These are phyloP conservation scores for Tricladium varicosporioides DNA, from an alignment of 2,329 filamentous ascomycete genomes.

Conservation along the genomic window DNA sequence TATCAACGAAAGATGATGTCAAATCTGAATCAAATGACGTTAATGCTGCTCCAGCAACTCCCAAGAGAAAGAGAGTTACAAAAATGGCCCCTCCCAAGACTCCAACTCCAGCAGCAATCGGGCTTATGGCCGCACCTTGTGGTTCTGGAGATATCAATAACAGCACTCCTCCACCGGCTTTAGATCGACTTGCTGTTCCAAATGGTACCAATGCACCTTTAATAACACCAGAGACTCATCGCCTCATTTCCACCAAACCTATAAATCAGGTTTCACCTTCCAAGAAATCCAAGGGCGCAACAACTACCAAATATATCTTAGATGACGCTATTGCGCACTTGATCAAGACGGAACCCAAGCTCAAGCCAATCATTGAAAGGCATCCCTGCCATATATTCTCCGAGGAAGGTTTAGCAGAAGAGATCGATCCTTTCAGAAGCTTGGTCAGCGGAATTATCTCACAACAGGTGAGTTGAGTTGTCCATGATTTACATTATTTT, in stretches of 20 bases:
- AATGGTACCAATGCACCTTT: constrained; percentile 67
- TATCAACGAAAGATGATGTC: constrained; percentile 16
- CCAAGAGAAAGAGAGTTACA: constrained; percentile 26
- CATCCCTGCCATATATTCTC: constrained; percentile 79
- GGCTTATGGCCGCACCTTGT: constrained; percentile 44
- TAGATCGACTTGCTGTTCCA: constrained; percentile 58
- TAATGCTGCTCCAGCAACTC: constrained; percentile 25
- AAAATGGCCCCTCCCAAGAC: constrained; percentile 37
- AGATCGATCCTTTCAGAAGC: constrained; percentile 83
- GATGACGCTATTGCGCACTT: constrained; percentile 74
- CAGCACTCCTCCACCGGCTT: constrained; percentile 25
- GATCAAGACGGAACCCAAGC: constrained; percentile 67
- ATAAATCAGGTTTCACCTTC: constrained; percentile 54
- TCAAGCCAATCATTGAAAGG: constrained; percentile 69
- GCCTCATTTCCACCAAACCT: constrained; percentile 54
- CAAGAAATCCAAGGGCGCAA: constrained; percentile 37
- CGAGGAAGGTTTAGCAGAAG: constrained; percentile 76
- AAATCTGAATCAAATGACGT: constrained; percentile 9
- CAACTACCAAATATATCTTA: constrained; percentile 69
- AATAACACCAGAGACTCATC: constrained; percentile 68
- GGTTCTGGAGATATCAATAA: constrained; percentile 41
- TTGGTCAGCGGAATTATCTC: constrained; percentile 87
- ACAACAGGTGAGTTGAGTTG: constrained; percentile 58
- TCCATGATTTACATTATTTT: too few species aligned
- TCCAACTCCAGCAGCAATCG: constrained; percentile 48